Conservation (phyloP, 2,329 filamentous ascomycete genomes). For the Mycocentrospora acerina region DNA sequence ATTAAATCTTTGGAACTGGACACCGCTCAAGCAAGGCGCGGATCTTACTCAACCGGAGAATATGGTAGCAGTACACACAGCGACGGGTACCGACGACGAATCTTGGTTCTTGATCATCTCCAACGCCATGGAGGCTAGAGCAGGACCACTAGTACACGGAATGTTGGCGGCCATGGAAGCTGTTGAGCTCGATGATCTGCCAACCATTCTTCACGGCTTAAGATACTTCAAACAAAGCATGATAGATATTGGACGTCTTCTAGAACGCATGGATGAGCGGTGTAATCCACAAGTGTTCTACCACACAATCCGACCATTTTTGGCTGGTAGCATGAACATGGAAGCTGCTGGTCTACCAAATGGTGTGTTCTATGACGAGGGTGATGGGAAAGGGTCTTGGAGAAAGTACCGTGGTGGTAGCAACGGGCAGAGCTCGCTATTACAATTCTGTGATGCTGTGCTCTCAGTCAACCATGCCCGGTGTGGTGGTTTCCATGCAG, state of each 20-base stretch:
- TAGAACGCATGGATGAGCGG: conserved; percentile 55
- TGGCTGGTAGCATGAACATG: conserved; percentile 59
- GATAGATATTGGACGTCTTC: conserved; percentile 40
- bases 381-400: conserved; percentile 52
- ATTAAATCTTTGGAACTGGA: conserved; percentile 40
- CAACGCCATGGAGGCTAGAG: conserved; percentile 55
- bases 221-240: conserved; percentile 46
- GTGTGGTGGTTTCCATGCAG: conserved; percentile 38
- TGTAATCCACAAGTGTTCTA: conserved; percentile 54
- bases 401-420: conserved; percentile 55
- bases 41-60: conserved; percentile 33
- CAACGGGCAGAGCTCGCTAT: conserved; percentile 57
- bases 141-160: conserved; percentile 47
- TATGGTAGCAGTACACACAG: conserved; percentile 31
- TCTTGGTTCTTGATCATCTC: conserved; percentile 55
- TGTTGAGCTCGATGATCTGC: conserved; percentile 40
- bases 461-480: conserved; percentile 53
- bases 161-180: conserved; percentile 53
- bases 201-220: conserved; percentile 44
- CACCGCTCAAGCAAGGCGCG: conserved; percentile 13
- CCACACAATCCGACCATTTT: conserved; percentile 53
- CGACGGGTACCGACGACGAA: conserved; percentile 38
- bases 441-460: conserved; percentile 57
- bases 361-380: conserved; percentile 56
- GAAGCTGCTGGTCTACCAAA: conserved; percentile 51